These are phyloP conservation scores for Cydonia oblonga DNA, from an alignment of 331 rosid species.

Conservation along the genomic window DNA sequence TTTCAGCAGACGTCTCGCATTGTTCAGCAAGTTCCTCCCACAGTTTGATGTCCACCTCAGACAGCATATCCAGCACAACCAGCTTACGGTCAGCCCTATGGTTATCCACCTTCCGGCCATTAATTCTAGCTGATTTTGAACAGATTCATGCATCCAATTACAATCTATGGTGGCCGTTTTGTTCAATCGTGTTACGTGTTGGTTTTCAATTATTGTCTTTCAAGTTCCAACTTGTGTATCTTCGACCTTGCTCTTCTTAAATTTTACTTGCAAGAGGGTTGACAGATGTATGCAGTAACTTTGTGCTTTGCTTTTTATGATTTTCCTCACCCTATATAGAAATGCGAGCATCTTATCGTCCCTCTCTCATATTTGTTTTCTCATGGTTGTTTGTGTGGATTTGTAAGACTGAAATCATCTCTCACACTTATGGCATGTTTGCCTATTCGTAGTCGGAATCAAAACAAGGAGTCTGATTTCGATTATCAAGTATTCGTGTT, in stretches of 20 bases:
- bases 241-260: not conserved
- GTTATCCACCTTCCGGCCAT: slow-evolving; percentile 35
- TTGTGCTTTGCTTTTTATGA: not conserved
- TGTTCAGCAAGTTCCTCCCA: slow-evolving; percentile 78
- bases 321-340: not conserved
- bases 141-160: not conserved
- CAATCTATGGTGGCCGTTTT: not conserved
- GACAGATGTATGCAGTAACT: not conserved
- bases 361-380: too few relatives aligned
- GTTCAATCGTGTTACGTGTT: not conserved
- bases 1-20: slow-evolving; percentile 90
- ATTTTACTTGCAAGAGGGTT: not conserved
- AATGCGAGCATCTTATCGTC: not conserved
- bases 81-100: slow-evolving; percentile 12
- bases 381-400: not conserved
- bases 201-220: slow-evolving; percentile 2
- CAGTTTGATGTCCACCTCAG: slow-evolving; percentile 43
- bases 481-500: not conserved
- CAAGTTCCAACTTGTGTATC: slow-evolving; percentile 2
- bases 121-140: slow-evolving; percentile 32
- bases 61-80: slow-evolving; percentile 20
- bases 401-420: not conserved
- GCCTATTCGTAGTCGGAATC: not conserved
- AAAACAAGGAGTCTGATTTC: not conserved
- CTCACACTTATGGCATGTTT: not conserved